Evolutionary conservation across 805 yeast genomes (phyloP).

Genomic region (Cyberlindnera maclurae): DNA sequence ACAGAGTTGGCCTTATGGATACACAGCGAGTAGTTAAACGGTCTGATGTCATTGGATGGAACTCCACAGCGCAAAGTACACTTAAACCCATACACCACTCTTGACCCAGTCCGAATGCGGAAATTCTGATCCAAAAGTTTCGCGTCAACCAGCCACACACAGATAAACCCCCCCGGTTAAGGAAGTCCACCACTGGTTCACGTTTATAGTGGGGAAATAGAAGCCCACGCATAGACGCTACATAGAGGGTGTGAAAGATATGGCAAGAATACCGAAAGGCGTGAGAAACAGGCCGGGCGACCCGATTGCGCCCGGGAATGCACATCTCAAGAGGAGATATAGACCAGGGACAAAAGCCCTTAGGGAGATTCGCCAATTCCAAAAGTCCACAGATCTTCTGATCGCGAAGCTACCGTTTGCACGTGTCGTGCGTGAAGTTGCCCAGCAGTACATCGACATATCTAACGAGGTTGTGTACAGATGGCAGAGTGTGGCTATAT

Average conservation of each 20-base stretch:
- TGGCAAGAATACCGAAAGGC: constrained; percentile 14
- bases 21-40: too few relatives aligned
- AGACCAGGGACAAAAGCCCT: constrained; percentile 63
- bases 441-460: constrained; percentile 42
- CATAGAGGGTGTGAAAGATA: too few relatives aligned
- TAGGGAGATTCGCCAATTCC: constrained; percentile 61
- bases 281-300: constrained; percentile 48
- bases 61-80: too few relatives aligned
- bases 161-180: not conserved
- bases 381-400: constrained; percentile 59
- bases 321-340: constrained; percentile 33
- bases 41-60: too few relatives aligned
- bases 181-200: too few relatives aligned
- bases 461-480: constrained; percentile 51
- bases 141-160: constrained; percentile 1
- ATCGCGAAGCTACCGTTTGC: constrained; percentile 74
- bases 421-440: constrained; percentile 65
- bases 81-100: not conserved
- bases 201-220: too few relatives aligned
- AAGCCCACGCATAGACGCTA: not conserved
- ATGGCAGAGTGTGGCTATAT: constrained; percentile 74
- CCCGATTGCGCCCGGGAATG: constrained; percentile 28
- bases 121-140: not conserved
- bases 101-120: not conserved
- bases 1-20: too few relatives aligned